These are phyloP conservation scores for Funneliformis geosporum DNA, from an alignment of 192 early-diverging fungal genomes.

Conservation along the genomic window DNA sequence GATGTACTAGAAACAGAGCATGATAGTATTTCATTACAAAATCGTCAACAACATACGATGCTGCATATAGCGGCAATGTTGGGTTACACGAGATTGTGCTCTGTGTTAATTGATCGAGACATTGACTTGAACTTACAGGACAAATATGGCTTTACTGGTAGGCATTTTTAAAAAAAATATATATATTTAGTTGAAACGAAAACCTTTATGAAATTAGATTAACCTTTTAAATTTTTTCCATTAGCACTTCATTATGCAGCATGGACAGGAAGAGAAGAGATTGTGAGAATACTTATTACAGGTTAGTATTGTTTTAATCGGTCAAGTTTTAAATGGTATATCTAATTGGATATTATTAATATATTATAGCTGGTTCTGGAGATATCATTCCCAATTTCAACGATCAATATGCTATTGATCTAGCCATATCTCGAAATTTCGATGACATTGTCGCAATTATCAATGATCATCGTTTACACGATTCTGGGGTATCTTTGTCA, in stretches of 20 bases:
- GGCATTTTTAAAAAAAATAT: not conserved
- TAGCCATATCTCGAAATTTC: constrained; percentile 12
- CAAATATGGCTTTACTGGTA: constrained; percentile 62
- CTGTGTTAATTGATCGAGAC: constrained; percentile 46
- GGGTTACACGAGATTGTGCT: constrained; percentile 53
- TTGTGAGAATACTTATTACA: constrained; percentile 56
- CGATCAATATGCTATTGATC: constrained; percentile 23
- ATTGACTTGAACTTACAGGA: constrained; percentile 56
- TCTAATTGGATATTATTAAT: not conserved
- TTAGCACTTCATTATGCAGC: constrained; percentile 68
- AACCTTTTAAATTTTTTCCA: not conserved
- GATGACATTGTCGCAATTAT: constrained; percentile 21
- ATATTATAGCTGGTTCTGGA: constrained; percentile 12
- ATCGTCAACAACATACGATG: constrained; percentile 55
- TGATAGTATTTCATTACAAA: constrained; percentile 36
- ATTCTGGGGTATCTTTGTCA: constrained; percentile 31
- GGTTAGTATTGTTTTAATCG: not conserved
- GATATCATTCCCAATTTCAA: constrained; percentile 21
- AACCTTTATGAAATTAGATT: not conserved
- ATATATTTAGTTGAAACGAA: not conserved
- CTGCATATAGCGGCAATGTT: constrained; percentile 66
- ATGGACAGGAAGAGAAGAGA: constrained; percentile 49
- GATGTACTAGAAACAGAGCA: constrained; percentile 43
- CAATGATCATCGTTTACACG: constrained; percentile 13
- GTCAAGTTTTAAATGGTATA: not conserved